Evolutionary conservation across 1,284 basidiomycete species (phyloP).

Genomic region (Trametes hirsuta): DNA sequence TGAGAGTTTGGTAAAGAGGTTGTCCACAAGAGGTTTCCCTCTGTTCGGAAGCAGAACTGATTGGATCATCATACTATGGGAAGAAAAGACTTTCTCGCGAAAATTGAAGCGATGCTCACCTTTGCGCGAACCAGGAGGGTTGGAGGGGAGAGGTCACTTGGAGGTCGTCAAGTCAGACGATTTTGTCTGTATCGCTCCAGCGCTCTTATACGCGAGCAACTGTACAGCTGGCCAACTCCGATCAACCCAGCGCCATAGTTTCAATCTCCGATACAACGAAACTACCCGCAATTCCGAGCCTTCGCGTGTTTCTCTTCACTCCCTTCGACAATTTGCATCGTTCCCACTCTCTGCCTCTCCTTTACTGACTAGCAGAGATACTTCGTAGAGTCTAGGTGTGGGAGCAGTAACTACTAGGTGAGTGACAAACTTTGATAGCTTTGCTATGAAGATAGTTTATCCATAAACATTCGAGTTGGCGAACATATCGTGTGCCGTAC

Average conservation of each 20-base stretch:
- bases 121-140: not conserved
- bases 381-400: not conserved
- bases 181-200: not conserved
- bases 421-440: constrained; percentile 16
- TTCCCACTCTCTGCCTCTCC: not conserved
- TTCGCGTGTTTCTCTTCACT: not conserved
- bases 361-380: not conserved
- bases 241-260: constrained; percentile 9
- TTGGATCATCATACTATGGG: constrained; percentile 54
- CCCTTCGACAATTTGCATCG: not conserved
- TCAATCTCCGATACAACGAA: not conserved
- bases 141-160: not conserved
- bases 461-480: constrained; percentile 67
- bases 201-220: constrained; percentile 28
- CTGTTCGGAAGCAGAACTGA: constrained; percentile 87
- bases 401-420: constrained; percentile 19
- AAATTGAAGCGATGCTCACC: constrained; percentile 3
- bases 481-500: constrained; percentile 68
- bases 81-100: not conserved
- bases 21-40: constrained; percentile 72
- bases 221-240: constrained; percentile 38
- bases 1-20: constrained; percentile 60
- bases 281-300: not conserved
- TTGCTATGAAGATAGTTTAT: constrained; percentile 62
- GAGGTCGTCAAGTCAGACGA: not conserved